phyloP scores from a whole-genome alignment of 805 yeast species.

The Metschnikowia kunwiensis region DNA sequence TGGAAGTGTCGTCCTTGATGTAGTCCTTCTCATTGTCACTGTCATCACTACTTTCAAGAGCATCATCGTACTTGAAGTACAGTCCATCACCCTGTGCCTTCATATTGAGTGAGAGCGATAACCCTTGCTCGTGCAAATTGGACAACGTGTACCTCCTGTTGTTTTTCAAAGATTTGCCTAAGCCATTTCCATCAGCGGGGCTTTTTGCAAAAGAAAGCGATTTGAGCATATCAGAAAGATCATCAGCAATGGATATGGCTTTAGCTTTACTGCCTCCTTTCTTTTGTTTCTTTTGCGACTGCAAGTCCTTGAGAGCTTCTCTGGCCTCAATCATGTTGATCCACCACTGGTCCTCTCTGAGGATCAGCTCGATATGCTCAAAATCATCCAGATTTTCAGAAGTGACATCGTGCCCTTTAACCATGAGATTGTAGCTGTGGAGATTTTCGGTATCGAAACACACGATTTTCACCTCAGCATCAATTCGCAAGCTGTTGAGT shows the following conservation, averaged over 20 bases:
- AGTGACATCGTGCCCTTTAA: slow-evolving; percentile 57
- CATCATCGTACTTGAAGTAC: slow-evolving; percentile 25
- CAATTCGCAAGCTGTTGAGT: slow-evolving; percentile 75
- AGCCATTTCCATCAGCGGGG: slow-evolving; percentile 8
- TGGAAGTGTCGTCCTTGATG: slow-evolving; percentile 5
- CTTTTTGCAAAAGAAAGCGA: slow-evolving; percentile 19
- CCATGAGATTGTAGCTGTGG: slow-evolving; percentile 67
- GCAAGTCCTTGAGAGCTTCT: slow-evolving; percentile 32
- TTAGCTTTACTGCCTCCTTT: slow-evolving; percentile 1
- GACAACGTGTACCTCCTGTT: slow-evolving; percentile 53
- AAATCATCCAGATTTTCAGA: slow-evolving; percentile 22
- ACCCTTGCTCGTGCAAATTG: slow-evolving; percentile 68
- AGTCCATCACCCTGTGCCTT: slow-evolving; percentile 46
- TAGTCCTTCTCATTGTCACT: slow-evolving; percentile 24
- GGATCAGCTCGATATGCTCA: slow-evolving; percentile 46
- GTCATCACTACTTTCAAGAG: slow-evolving; percentile 25
- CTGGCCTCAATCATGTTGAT: slow-evolving; percentile 60
- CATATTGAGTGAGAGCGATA: slow-evolving; percentile 67
- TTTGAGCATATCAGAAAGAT: slow-evolving; percentile 20
- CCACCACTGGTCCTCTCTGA: slow-evolving; percentile 87
- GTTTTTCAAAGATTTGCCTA: slow-evolving; percentile 20
- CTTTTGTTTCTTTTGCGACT: slow-evolving; percentile 25
- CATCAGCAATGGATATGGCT: slow-evolving; percentile 13
- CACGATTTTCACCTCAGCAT: slow-evolving; percentile 73
- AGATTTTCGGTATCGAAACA: slow-evolving; percentile 59